Evolutionary conservation across 345 rosid species (phyloP), one percentile per base, ranked within the genome.

Genomic region (Eucalyptus camaldulensis): DNA sequence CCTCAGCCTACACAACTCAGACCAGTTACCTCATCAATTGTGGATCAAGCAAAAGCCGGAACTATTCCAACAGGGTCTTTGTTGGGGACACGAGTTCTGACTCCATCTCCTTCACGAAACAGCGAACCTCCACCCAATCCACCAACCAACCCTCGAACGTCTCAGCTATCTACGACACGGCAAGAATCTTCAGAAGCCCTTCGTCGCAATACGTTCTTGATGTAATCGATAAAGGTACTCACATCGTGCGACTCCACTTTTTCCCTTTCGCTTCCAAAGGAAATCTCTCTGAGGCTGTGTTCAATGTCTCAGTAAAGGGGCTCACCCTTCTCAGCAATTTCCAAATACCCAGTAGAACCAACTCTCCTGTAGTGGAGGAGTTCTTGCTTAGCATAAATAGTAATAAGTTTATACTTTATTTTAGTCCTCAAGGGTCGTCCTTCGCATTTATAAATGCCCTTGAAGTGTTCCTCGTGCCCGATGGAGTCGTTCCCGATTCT

Each of bases 381-480:
- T 95, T 93, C 90, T 88, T 93, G 37, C 86, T 95, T 16, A 91
- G 53, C 88, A 90, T 92, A 37, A 11, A 87, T 2, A 47, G 45
- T 4, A 86, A 50, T 4, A 58, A 83, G 45, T 93, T 94, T 86
- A 7, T 31, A 6, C 86, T 96, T 88, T 81, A 7, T 17, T 95
- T 95, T 85, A 24, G 13, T 7, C 98, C 96, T 7, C 43, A 58
- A 24, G 90, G 4, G 7, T 88, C 92, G 2, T 95, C 96, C 37
- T 88, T 96, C 1, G 94, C 97, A 9, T 89, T 96, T 86, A 87
- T 95, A 33, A 97, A 94, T 72, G 99, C 98, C 87, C 92, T 96
- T 4, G 97, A 96, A 89, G 93, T 93, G 83, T 94, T 97, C 89
- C 90, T 58, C 13, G 92, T 90, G 27, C 94, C 92, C 25, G 83